Percentiles rank a stretch among this genome's conserved stretches.
Evolutionary conservation across 768 basidiomycete species (phyloP).

Genomic region (Lactifluus echinatus): DNA sequence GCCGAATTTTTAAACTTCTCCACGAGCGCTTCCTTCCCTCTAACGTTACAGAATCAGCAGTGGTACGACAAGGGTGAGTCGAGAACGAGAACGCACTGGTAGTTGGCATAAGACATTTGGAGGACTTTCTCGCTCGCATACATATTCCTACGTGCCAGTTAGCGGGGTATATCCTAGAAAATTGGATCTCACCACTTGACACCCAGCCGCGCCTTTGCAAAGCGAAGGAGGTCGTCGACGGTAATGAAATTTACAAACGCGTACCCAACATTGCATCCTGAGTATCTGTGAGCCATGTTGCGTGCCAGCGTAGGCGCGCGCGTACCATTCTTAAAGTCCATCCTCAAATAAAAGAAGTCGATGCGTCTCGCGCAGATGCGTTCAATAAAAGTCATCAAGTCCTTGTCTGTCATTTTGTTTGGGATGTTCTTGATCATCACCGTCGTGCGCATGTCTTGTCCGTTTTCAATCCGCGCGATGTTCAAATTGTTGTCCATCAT

Average conservation of each 20-base stretch:
- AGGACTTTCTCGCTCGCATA: slow-evolving; percentile 86
- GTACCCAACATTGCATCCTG: slow-evolving; percentile 72
- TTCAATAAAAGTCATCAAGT: slow-evolving; percentile 57
- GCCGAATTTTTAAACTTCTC: slow-evolving; percentile 90
- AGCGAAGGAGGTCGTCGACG: slow-evolving; percentile 65
- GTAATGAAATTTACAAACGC: slow-evolving; percentile 88
- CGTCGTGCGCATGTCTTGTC: slow-evolving; percentile 72
- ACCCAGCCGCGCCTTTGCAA: slow-evolving; percentile 66
- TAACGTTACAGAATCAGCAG: slow-evolving; percentile 22
- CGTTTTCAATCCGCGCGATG: slow-evolving; percentile 63
- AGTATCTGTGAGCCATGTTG: neutral
- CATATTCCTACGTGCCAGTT: slow-evolving; percentile 57
- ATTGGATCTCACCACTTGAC: slow-evolving; percentile 64
- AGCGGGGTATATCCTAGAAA: neutral
- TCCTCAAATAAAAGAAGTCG: slow-evolving; percentile 82
- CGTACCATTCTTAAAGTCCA: slow-evolving; percentile 78
- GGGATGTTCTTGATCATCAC: slow-evolving; percentile 92
- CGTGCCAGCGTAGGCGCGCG: neutral
- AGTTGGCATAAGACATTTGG: slow-evolving; percentile 89
- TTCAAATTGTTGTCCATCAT: slow-evolving; percentile 53
- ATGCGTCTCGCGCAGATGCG: slow-evolving; percentile 67
- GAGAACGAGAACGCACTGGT: slow-evolving; percentile 55
- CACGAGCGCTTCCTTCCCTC: slow-evolving; percentile 84
- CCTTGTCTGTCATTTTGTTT: slow-evolving; percentile 80
- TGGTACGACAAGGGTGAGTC: neutral